These are phyloP conservation scores for Metschnikowia corniflorae DNA, from an alignment of 805 yeast species.

Conservation along the genomic window DNA sequence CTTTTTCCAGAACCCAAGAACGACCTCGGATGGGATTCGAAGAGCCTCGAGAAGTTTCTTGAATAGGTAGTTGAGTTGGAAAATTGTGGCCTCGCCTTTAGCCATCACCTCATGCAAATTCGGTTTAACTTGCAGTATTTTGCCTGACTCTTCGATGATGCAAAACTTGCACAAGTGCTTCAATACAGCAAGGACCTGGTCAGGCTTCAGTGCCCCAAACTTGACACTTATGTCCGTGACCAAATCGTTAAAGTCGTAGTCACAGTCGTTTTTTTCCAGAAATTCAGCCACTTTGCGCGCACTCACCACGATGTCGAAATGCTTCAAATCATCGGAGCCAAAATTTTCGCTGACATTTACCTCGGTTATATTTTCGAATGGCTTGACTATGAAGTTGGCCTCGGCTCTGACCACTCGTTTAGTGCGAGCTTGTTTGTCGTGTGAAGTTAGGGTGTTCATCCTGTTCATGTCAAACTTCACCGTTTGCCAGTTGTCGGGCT, in stretches of 20 bases:
- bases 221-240: slow-evolving; percentile 40
- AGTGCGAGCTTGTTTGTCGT: slow-evolving; percentile 69
- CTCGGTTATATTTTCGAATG: slow-evolving; percentile 40
- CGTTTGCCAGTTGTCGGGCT: slow-evolving; percentile 36
- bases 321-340: slow-evolving; percentile 19
- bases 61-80: slow-evolving; percentile 74
- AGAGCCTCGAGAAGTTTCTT: slow-evolving; percentile 67
- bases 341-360: slow-evolving; percentile 39
- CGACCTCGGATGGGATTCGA: slow-evolving; percentile 69
- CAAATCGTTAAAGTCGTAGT: slow-evolving; percentile 37
- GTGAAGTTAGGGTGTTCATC: slow-evolving; percentile 62
- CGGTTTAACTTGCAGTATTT: slow-evolving; percentile 37
- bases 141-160: slow-evolving; percentile 37
- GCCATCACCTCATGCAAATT: slow-evolving; percentile 42
- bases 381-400: slow-evolving; percentile 37
- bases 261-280: slow-evolving; percentile 26
- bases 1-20: slow-evolving; percentile 78
- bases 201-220: slow-evolving; percentile 39
- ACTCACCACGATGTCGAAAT: slow-evolving; percentile 15
- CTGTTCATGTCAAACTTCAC: slow-evolving; percentile 46
- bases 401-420: slow-evolving; percentile 47
- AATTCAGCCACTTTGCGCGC: slow-evolving; percentile 30
- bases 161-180: slow-evolving; percentile 67
- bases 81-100: slow-evolving; percentile 56
- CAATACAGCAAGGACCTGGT: slow-evolving; percentile 57